Conservation (phyloP, 192 early-diverging fungal species). For the Entomortierella lignicola region DNA sequence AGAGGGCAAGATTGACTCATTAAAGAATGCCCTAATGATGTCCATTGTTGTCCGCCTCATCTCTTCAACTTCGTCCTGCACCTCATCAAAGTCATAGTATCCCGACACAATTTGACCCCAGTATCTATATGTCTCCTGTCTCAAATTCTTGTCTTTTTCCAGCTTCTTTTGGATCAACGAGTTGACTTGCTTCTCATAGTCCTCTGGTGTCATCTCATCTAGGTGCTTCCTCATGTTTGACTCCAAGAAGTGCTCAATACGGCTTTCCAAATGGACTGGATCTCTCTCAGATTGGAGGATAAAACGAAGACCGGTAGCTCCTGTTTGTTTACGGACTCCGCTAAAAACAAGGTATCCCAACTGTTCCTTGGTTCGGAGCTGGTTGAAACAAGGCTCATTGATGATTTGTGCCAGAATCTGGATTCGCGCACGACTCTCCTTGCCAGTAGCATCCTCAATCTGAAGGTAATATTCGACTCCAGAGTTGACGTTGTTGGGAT, state of each 20-base stretch:
- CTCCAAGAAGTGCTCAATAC: constrained; percentile 83
- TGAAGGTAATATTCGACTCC: constrained; percentile 89
- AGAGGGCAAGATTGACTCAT: constrained; percentile 63
- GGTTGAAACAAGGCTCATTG: constrained; percentile 92
- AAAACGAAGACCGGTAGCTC: constrained; percentile 81
- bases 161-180: constrained; percentile 77
- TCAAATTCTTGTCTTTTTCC: constrained; percentile 91
- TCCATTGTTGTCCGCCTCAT: constrained; percentile 60
- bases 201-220: constrained; percentile 73
- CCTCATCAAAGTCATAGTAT: constrained; percentile 90
- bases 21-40: constrained; percentile 70
- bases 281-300: constrained; percentile 90
- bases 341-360: constrained; percentile 84
- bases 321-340: constrained; percentile 78
- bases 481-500: constrained; percentile 88
- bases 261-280: constrained; percentile 81
- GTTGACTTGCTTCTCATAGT: constrained; percentile 80
- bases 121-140: constrained; percentile 77
- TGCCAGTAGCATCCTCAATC: constrained; percentile 78
- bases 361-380: constrained; percentile 92
- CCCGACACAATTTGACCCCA: constrained; percentile 81
- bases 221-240: constrained; percentile 55
- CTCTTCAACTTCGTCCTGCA: constrained; percentile 69
- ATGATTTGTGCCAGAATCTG: constrained; percentile 84
- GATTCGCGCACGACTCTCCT: constrained; percentile 70